Evolutionary conservation across 495 filamentous ascomycete genomes (phyloP).

Genomic region (Hypoxylon lienhwacheense): DNA sequence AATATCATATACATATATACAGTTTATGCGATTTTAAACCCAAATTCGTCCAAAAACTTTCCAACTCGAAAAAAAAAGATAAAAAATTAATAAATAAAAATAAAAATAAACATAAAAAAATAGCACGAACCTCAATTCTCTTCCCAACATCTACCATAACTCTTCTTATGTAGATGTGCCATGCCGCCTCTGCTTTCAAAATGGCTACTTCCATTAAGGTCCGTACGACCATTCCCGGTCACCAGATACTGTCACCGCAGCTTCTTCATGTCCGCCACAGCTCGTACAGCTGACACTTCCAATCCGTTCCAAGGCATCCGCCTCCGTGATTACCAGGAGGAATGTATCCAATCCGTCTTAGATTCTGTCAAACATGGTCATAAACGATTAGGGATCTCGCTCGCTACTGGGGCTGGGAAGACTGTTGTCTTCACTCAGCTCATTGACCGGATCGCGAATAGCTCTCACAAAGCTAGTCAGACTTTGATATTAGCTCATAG

Average conservation of each 20-base stretch:
- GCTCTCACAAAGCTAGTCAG: conserved; percentile 61
- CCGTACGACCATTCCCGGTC: conserved; percentile 1
- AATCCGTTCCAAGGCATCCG: conserved; percentile 43
- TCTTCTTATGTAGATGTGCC: conserved; percentile 17
- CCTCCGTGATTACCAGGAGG: conserved; percentile 79
- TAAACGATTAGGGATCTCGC: conserved; percentile 79
- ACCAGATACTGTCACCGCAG: conserved; percentile 1
- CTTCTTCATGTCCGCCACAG: conserved; percentile 35
- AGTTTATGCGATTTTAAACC: no score
- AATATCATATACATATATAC: no score
- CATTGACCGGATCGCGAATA: conserved; percentile 72
- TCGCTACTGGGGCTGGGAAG: conserved; percentile 93
- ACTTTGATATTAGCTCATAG: conserved; percentile 93
- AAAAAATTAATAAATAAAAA: no score
- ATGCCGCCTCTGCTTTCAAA: conserved; percentile 31
- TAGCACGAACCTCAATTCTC: conserved; percentile 14
- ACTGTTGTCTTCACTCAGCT: conserved; percentile 98
- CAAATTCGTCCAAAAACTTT: no score
- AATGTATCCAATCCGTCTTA: conserved; percentile 87
- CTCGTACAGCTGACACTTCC: conserved; percentile 27
- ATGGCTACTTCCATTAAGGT: conserved; percentile 23
- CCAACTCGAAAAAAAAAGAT: no score
- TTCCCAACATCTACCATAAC: conserved; percentile 17
- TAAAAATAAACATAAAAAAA: no score
- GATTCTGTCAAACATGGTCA: conserved; percentile 70